These are phyloP conservation scores for Suhomyces yuchorum DNA, from an alignment of 1,139 yeast genomes.

Conservation along the genomic window DNA sequence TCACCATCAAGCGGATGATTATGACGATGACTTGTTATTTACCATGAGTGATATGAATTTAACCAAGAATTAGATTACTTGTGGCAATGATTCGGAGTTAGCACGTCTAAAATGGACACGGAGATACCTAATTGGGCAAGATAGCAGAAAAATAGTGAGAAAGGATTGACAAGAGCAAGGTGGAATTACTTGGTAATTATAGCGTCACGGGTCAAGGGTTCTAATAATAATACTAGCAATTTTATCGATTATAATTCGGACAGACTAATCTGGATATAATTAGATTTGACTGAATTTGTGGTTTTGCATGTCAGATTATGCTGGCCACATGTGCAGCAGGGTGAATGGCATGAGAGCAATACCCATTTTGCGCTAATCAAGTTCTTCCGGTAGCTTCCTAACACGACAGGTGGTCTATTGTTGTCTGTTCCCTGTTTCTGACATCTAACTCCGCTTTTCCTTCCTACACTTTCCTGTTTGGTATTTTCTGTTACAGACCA, in stretches of 20 bases:
- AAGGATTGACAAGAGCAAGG: not conserved
- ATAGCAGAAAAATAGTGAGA: not conserved
- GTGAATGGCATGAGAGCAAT: not conserved
- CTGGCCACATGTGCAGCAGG: no score
- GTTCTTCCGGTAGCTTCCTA: not conserved
- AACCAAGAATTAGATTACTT: slow-evolving; percentile 26
- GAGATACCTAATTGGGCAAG: not conserved
- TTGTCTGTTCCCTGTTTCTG: not conserved
- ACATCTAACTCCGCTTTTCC: not conserved
- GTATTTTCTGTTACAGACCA: not conserved
- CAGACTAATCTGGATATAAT: not conserved
- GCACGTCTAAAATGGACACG: not conserved
- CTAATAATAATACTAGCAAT: not conserved
- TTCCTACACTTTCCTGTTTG: not conserved
- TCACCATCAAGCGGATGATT: slow-evolving; percentile 42
- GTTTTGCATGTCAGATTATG: no score
- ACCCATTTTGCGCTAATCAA: not conserved
- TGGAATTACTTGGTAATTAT: not conserved
- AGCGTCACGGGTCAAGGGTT: not conserved
- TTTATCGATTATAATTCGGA: not conserved
- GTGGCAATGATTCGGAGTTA: not conserved
- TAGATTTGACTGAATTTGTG: not conserved
- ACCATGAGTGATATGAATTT: slow-evolving; percentile 89
- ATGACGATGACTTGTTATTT: slow-evolving; percentile 80
- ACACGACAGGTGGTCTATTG: not conserved